Base-by-base conservation (phyloP, 2,329 filamentous ascomycete genomes). In the Raffaelea albimanens region DNA sequence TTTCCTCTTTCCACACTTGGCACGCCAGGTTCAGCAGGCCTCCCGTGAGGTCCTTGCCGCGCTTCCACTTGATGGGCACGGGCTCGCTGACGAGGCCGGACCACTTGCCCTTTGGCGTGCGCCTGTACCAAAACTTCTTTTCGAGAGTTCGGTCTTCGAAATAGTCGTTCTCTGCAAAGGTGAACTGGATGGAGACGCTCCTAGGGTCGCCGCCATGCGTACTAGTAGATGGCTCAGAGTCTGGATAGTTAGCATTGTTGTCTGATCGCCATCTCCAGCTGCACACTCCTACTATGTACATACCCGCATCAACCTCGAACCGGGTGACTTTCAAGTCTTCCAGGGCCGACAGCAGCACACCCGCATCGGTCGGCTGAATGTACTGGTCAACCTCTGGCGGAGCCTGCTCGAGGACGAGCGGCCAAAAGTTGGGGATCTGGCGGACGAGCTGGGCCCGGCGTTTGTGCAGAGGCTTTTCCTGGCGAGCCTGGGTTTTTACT, bases 111-210 rank as follows among this genome's bases (percentile, higher is more conserved):
- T 9, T 11, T 29, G 16, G 36, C 43, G 34, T 34, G 11, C 43
- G 45, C 55, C 90, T 82, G 74, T 83, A 88, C 78, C 83, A 91
- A 68, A 97, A 95, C 62, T 85, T 87, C 82, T 97, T 97, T 69
- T 91, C 85, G 43, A 97, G 68, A 46, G 82, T 76, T 47, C 69
- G 73, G 68, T 95, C 76, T 61, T 82, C 76, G 59, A 97, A 95
- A 70, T 83, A 82, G 44, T 88, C 81, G 67, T 97, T 97, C 53
- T 82, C 76, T 50, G 67, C 68, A 66, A 95, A 95, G 58, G 86
- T 82, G 60, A 93, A 88, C 53, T 70, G 81, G 71, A 95, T 78
- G 51, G 75, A 70, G 57, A 97, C 64, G 67, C 82, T 89, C 63
- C 89, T 82, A 20, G 91, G 91, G 60, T 93, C 86, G 59, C 86